phyloP scores from a whole-genome alignment of 306 rosid genomes.

The Sicyos baderoa region DNA sequence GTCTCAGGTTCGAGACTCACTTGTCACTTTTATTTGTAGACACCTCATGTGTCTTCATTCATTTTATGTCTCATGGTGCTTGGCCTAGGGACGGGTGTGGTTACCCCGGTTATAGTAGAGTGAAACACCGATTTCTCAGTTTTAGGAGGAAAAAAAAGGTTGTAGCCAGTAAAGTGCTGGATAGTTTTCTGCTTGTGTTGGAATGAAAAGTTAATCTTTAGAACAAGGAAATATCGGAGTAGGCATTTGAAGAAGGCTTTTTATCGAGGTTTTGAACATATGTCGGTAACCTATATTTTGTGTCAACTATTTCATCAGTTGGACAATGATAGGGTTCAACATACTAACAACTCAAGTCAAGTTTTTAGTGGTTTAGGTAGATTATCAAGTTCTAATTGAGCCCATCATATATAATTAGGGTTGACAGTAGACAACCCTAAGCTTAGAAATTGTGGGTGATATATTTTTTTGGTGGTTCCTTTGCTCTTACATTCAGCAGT shows the following conservation, averaged over 20 bases:
- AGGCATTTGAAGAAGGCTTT: neutral
- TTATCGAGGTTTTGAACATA: neutral
- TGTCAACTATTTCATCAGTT: neutral
- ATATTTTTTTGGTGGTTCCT: neutral
- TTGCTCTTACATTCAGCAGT: neutral
- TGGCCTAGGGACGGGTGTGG: no score
- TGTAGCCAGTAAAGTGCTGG: neutral
- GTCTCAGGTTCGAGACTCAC: no score
- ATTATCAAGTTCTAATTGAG: neutral
- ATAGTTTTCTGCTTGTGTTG: neutral
- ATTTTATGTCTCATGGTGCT: no score
- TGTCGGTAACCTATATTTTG: neutral
- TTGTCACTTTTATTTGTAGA: no score
- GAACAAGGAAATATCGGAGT: neutral
- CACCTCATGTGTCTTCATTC: no score
- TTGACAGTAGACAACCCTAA: neutral
- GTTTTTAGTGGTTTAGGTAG: conserved; percentile 1
- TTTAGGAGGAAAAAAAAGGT: no score
- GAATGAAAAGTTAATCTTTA: neutral
- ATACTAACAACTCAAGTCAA: neutral
- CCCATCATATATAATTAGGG: no score
- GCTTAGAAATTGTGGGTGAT: neutral
- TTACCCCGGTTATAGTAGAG: no score
- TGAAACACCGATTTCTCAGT: no score
- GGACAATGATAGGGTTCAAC: neutral